phyloP scores from a whole-genome alignment of 441 rosid species.

The Erodium moschatum region DNA sequence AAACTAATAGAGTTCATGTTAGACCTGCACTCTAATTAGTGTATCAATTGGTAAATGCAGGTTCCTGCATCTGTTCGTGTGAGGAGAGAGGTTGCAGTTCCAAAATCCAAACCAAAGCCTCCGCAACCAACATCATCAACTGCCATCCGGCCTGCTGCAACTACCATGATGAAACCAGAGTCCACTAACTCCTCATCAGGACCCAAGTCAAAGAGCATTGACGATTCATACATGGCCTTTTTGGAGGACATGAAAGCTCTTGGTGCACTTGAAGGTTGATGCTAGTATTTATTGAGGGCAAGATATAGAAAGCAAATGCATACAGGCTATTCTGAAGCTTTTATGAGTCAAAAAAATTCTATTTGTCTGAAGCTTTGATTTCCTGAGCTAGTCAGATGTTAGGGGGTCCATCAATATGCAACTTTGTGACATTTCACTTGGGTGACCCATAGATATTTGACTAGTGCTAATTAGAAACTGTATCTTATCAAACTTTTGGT shows the following conservation, averaged over 20 bases:
- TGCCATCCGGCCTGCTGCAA: constrained; percentile 33
- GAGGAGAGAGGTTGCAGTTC: constrained; percentile 59
- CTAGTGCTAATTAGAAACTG: too few species aligned
- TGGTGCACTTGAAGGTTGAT: not conserved
- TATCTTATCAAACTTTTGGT: too few species aligned
- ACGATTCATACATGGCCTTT: constrained; percentile 16
- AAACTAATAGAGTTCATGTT: not conserved
- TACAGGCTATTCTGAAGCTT: not conserved
- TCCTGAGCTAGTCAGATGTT: not conserved
- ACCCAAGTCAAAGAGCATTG: constrained; percentile 59
- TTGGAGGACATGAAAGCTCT: not conserved
- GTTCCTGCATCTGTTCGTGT: constrained; percentile 86
- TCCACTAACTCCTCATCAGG: constrained; percentile 32
- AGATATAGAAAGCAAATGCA: not conserved
- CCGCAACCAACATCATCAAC: constrained; percentile 25
- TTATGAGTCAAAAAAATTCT: not conserved
- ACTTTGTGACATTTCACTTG: not conserved
- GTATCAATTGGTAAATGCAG: constrained; percentile 31
- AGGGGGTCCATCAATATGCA: not conserved
- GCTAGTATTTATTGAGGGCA: not conserved
- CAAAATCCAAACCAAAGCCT: constrained; percentile 66
- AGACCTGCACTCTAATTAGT: not conserved
- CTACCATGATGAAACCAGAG: constrained; percentile 40
- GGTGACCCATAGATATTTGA: too few species aligned
- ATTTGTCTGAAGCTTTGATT: not conserved